Conservation (phyloP, 495 filamentous ascomycete genomes). For the Chaetomidium leptoderma region DNA sequence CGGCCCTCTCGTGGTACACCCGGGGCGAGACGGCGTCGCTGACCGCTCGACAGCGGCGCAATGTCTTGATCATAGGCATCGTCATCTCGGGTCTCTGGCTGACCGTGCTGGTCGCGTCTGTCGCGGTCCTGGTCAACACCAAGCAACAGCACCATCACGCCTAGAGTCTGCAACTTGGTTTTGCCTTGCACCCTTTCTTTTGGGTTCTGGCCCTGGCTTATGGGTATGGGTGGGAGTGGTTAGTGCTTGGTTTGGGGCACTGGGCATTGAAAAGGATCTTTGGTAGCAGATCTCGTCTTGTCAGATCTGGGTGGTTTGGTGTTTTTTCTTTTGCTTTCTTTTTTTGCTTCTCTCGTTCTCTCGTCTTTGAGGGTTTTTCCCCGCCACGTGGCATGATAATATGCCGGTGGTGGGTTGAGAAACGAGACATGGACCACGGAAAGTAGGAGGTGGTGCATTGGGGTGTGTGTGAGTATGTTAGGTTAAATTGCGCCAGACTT, state of each 20-base stretch:
- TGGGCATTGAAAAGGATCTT: background rate
- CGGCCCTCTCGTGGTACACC: slow-evolving; percentile 34
- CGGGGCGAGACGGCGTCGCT: slow-evolving; percentile 30
- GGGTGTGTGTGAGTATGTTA: no score
- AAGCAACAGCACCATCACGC: no score
- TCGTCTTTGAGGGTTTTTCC: background rate
- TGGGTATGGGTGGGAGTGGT: background rate
- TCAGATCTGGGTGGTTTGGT: background rate
- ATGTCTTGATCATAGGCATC: slow-evolving; percentile 20
- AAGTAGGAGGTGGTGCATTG: no score
- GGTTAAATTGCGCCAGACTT: no score
- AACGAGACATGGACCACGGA: no score
- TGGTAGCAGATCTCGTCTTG: background rate
- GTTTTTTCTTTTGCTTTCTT: background rate
- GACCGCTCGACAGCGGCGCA: slow-evolving; percentile 28
- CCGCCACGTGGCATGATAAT: no score
- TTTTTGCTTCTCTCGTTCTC: background rate
- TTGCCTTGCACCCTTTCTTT: no score
- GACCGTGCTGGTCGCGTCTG: slow-evolving; percentile 8
- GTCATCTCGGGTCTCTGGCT: slow-evolving; percentile 24
- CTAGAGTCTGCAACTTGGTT: no score
- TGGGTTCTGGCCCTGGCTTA: background rate
- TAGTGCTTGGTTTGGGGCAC: background rate
- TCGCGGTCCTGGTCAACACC: background rate
- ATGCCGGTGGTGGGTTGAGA: no score